Conservation (phyloP, 202 grass and related monocot species). For the Cymbopogon flexuosus region DNA sequence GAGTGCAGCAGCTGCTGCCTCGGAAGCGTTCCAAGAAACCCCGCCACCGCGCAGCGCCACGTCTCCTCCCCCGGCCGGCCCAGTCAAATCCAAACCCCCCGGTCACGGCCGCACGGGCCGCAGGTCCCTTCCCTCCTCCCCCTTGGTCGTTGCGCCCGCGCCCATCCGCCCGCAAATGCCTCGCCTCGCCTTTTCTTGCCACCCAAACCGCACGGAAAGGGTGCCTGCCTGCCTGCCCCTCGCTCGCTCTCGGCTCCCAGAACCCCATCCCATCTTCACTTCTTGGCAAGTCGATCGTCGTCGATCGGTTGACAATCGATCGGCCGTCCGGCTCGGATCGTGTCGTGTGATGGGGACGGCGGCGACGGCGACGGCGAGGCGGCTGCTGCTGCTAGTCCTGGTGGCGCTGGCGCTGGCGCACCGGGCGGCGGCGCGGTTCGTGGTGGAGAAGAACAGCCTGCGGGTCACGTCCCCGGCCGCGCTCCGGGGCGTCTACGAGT, state of each 20-base stretch:
- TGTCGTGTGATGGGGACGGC: neutral
- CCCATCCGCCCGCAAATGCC: slow-evolving; percentile 23
- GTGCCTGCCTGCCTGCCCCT: neutral
- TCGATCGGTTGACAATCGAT: too few species aligned
- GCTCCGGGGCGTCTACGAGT: slow-evolving; percentile 60
- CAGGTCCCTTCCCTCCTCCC: neutral
- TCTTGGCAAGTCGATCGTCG: neutral
- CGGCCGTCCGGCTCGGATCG: neutral
- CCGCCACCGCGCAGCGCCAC: neutral
- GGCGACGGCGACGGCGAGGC: neutral
- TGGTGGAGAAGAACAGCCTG: slow-evolving; percentile 90
- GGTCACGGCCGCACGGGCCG: neutral
- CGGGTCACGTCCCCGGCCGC: slow-evolving; percentile 62
- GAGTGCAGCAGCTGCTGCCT: neutral
- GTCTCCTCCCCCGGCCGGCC: neutral
- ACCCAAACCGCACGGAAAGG: slow-evolving; percentile 24
- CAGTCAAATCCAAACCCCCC: slow-evolving; percentile 33
- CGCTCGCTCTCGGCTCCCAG: neutral
- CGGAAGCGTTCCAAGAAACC: neutral
- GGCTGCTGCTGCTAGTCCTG: neutral
- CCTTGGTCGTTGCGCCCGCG: neutral
- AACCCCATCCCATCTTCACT: neutral
- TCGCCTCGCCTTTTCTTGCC: slow-evolving; percentile 34
- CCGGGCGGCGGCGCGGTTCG: slow-evolving; percentile 52
- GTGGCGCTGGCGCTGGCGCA: neutral